Evolutionary conservation across 495 filamentous ascomycete species (phyloP).

Genomic region (Sporormia fimetaria): DNA sequence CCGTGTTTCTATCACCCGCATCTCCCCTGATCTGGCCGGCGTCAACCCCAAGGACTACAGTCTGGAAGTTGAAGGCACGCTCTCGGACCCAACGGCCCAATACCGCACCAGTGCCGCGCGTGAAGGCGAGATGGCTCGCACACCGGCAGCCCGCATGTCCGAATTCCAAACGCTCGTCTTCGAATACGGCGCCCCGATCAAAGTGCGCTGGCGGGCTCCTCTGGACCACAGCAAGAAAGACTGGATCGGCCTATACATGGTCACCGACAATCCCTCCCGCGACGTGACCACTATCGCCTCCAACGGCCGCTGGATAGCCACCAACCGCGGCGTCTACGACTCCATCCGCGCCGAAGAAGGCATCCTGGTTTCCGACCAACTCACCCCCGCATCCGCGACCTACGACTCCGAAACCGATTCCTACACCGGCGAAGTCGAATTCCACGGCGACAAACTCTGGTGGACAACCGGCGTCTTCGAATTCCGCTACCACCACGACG

Average conservation of each 20-base stretch:
- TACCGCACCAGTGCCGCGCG: constrained; percentile 40
- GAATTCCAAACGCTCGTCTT: constrained; percentile 63
- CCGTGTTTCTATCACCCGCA: constrained; percentile 69
- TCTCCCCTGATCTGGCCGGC: constrained; percentile 73
- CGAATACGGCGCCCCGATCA: constrained; percentile 84
- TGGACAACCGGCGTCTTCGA: constrained; percentile 95
- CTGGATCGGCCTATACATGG: constrained; percentile 91
- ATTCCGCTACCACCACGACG: constrained; percentile 92
- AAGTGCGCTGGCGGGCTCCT: constrained; percentile 84
- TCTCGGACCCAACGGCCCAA: constrained; percentile 37
- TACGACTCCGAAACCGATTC: constrained; percentile 43
- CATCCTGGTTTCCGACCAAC: constrained; percentile 57
- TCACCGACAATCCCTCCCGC: constrained; percentile 81
- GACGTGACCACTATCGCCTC: constrained; percentile 74
- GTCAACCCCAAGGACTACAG: constrained; percentile 74
- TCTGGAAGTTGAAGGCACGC: constrained; percentile 58
- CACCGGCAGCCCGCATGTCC: constrained; percentile 41
- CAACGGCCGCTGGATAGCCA: constrained; percentile 82
- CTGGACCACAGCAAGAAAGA: constrained; percentile 84
- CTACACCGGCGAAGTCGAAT: constrained; percentile 68
- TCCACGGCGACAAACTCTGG: constrained; percentile 88
- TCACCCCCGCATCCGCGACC: constrained; percentile 35
- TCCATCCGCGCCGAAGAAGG: constrained; percentile 65
- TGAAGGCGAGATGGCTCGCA: constrained; percentile 41
- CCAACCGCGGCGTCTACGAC: constrained; percentile 64